Conservation (phyloP, 2,329 filamentous ascomycete genomes). For the Aspergillus sp. region DNA sequence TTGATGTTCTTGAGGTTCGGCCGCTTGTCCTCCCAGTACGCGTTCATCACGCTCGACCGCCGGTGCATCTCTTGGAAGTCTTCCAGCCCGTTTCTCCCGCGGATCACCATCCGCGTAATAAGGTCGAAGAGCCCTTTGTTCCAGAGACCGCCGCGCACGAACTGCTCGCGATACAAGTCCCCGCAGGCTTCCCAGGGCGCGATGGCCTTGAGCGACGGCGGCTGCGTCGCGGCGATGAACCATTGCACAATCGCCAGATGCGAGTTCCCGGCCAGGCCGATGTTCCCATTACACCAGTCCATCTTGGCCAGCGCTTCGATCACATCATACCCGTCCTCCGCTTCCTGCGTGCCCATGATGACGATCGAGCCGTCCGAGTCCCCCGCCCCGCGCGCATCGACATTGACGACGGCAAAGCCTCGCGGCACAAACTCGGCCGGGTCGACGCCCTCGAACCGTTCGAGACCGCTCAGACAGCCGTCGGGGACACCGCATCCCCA, state of each 20-base stretch:
- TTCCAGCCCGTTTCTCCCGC: conserved; percentile 30
- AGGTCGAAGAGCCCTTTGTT: conserved; percentile 45
- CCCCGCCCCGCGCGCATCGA: conserved; percentile 34
- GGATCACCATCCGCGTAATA: conserved; percentile 40
- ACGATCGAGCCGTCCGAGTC: conserved; percentile 36
- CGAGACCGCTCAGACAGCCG: conserved; percentile 24
- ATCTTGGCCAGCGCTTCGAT: conserved; percentile 43
- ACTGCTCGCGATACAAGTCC: conserved; percentile 50
- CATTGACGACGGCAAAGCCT: conserved; percentile 36
- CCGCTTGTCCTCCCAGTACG: conserved; percentile 41
- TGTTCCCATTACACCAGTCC: conserved; percentile 46
- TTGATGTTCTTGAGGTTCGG: conserved; percentile 37
- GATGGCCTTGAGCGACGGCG: conserved; percentile 44
- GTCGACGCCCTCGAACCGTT: conserved; percentile 48
- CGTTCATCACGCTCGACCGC: conserved; percentile 30
- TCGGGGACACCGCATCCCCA: conserved; percentile 40
- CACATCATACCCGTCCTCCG: conserved; percentile 47
- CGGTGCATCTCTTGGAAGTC: conserved; percentile 45
- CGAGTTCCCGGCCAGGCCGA: conserved; percentile 48
- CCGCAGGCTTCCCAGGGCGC: conserved; percentile 49
- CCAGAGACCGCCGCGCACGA: conserved; percentile 42
- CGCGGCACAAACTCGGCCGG: conserved; percentile 32
- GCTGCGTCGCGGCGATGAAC: conserved; percentile 43
- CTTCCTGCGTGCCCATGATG: conserved; percentile 46
- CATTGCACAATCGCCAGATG: conserved; percentile 44